Evolutionary conservation across 345 rosid species (phyloP).

Genomic region (Eucalyptus erythrocorys): DNA sequence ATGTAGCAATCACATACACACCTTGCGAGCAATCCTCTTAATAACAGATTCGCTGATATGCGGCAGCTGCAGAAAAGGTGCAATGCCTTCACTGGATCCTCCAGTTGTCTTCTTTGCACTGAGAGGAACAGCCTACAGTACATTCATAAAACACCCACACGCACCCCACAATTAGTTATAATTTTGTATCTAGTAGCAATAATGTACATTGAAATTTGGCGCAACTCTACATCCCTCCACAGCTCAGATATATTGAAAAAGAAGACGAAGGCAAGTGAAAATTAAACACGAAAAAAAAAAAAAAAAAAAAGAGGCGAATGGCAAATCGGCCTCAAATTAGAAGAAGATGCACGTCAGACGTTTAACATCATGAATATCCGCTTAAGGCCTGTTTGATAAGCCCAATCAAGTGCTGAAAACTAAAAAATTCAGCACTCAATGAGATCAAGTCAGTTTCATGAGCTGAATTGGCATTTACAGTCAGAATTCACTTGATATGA

Average conservation of each 20-base stretch:
- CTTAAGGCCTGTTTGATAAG: neutral
- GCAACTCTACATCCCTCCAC: neutral
- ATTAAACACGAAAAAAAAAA: neutral
- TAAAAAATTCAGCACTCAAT: neutral
- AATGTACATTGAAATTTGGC: neutral
- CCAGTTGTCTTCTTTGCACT: conserved; percentile 87
- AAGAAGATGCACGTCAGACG: neutral
- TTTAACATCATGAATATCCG: neutral
- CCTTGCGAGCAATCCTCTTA: conserved; percentile 95
- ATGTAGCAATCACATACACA: neutral
- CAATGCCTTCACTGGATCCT: conserved; percentile 80
- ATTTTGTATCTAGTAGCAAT: neutral
- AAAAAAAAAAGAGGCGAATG: neutral
- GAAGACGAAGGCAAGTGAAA: neutral
- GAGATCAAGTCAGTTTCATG: neutral
- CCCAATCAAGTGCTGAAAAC: neutral
- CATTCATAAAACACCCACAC: neutral
- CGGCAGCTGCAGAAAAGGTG: conserved; percentile 94
- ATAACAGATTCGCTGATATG: conserved; percentile 69
- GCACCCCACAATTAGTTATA: neutral
- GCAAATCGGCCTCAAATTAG: neutral
- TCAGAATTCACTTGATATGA: neutral
- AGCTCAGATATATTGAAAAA: neutral
- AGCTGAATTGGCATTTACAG: neutral
- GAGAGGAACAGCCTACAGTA: conserved; percentile 86